Conservation (phyloP, 768 basidiomycete genomes). For the Cyclocybe aegerita region DNA sequence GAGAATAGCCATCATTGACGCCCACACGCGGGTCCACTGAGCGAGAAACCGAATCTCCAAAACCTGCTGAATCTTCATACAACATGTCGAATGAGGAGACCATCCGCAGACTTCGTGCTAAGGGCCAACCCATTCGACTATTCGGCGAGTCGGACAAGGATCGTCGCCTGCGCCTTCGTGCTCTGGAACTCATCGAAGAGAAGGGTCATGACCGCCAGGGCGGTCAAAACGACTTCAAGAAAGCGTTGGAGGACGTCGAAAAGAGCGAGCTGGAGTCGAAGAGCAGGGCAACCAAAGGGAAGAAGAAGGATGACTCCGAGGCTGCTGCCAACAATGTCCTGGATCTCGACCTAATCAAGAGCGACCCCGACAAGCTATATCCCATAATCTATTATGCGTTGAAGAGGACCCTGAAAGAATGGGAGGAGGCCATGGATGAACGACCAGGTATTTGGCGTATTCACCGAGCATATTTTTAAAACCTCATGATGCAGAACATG, state of each 20-base stretch:
- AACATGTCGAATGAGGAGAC: conserved; percentile 95
- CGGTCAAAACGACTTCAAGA: conserved; percentile 95
- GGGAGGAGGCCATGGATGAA: conserved; percentile 94
- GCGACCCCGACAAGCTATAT: conserved; percentile 92
- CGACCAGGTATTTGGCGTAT: conserved; percentile 63
- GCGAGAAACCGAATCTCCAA: conserved; percentile 38
- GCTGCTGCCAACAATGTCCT: conserved; percentile 56
- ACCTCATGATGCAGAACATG: conserved; percentile 51
- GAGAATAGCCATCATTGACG: conserved; percentile 46
- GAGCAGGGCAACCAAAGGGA: conserved; percentile 57
- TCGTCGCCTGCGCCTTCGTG: conserved; percentile 82
- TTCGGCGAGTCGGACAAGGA: conserved; percentile 98
- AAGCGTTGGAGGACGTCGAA: conserved; percentile 85
- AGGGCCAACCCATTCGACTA: conserved; percentile 91
- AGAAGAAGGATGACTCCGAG: conserved; percentile 65
- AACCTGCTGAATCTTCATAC: conserved; percentile 55
- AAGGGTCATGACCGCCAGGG: conserved; percentile 75
- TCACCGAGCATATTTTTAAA: conserved; percentile 4
- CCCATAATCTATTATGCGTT: conserved; percentile 96
- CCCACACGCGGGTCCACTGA: conserved; percentile 43
- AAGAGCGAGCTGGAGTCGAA: conserved; percentile 68
- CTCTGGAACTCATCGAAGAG: conserved; percentile 94
- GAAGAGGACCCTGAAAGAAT: conserved; percentile 91
- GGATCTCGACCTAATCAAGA: conserved; percentile 81
- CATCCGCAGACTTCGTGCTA: conserved; percentile 81